Base-by-base conservation (phyloP, 2,329 filamentous ascomycete genomes). In the Ascochyta clinopodiicola region DNA sequence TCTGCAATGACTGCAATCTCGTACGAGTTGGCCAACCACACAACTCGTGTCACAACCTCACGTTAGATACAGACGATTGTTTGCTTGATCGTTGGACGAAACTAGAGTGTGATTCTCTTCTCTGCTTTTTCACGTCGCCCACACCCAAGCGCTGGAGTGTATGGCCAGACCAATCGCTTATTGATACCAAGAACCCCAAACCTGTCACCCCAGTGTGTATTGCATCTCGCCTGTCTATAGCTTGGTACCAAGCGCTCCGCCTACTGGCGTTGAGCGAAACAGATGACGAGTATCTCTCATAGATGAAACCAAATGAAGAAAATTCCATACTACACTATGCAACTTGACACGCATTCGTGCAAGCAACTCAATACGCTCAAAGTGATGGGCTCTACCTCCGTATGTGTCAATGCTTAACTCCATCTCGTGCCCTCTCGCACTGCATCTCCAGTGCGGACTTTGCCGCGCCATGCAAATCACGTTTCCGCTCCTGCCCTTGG, bases 81-180 rank as follows among this genome's bases (percentile, higher is more conserved):
- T 10, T 44, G 13, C 15, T 32, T 29, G 34, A 27, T 44, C 27
- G 22, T 34, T 13, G 9, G 27, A 35, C n/a, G 39, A 36, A 37
- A 46, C 22, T 45, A 42, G 29, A 24, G 29, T 42, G 31, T 47
- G 36, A 40, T 27, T 13, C 32, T n/a, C 35, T 56, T 55, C 32
- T 57, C 47, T 62, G 54, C 54, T 53, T 59, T 59, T 66, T 63
- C 51, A 50, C 62, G 54, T 44, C 61, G 62, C 67, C 63, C 60
- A 66, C 63, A 67, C 63, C 72, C 72, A 73, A 74, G 70, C 67
- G 70, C 70, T 75, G 69, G 72, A 71, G 63, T 66, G 61, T 70
- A 60, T 67, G 68, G 60, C 55, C 56, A 45, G 54, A 66, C 59
- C 69, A 27, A 54, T 72, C 70, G 64, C 56, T 73, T 62, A 22